Base-by-base conservation (phyloP, 2,329 filamentous ascomycete genomes). In the Colletotrichum sp. region DNA sequence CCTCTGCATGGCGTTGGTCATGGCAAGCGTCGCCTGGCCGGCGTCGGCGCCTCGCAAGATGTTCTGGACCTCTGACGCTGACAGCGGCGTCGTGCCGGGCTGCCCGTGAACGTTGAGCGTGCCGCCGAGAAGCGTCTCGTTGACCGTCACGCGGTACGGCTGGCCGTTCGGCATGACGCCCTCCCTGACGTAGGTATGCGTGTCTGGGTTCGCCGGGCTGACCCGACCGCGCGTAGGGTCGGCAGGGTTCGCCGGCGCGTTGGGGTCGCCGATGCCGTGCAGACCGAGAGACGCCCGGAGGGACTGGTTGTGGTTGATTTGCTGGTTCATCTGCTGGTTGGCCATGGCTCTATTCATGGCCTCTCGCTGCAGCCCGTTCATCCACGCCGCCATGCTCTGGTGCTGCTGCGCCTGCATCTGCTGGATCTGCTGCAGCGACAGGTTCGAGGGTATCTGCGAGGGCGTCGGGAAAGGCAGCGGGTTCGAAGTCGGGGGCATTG, bases 1-100 rank as follows among this genome's bases (percentile, higher is more conserved):
- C 71, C 89, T 85, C 59, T 89, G 88, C 87, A 90, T 89, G 44
- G 89, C 87, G 78, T 85, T 84, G 3, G 87, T 84, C 84, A 88
- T 86, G 24, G 82, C 80, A 52, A 85, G 82, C 2, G 86, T 85
- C 5, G 87, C 86, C 78, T 89, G 86, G 39, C 81, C 84, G 28
- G 86, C 83, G 79, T 90, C 89, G 8, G 86, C 87, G 39, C 83
- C 83, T 34, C 87, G 86, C 13, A 90, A 79, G 34, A 89, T 86
- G 70, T 85, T 88, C 64, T 88, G 87, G 5, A 88, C 82, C 16
- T 90, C 89, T 28, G 82, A 80, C 4, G 85, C 81, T 15, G 87
- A 86, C 34, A 89, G 79, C 36, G 77, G 66, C 44, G 77, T 67
- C 21, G 70, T 66, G 39, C 52, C 65, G 8, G 16, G 60, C 36